Conservation (phyloP, 1,139 yeast genomes). For the Tardiomyces depauwii region DNA sequence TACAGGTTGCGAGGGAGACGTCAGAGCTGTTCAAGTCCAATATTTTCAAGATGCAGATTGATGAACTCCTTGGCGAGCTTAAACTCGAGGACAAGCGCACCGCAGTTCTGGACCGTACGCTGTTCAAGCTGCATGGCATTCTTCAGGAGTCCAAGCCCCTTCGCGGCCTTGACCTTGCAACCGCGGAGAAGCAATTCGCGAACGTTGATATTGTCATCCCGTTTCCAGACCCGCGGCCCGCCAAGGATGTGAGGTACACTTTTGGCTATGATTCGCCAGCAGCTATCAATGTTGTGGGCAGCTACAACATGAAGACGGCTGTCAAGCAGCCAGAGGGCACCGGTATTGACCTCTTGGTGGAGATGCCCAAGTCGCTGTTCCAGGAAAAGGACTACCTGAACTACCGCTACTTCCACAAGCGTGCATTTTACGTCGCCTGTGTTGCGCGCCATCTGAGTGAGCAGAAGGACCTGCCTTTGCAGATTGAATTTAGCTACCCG, state of each 20-base stretch:
- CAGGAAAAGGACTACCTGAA: slow-evolving; percentile 85
- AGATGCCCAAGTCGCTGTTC: slow-evolving; percentile 68
- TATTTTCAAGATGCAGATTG: slow-evolving; percentile 88
- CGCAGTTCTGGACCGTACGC: slow-evolving; percentile 57
- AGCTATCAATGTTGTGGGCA: slow-evolving; percentile 71
- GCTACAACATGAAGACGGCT: slow-evolving; percentile 80
- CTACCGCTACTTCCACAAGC: slow-evolving; percentile 79
- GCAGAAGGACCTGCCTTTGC: slow-evolving; percentile 4
- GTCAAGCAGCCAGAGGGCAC: slow-evolving; percentile 51
- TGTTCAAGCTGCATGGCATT: slow-evolving; percentile 64
- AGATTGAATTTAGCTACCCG: slow-evolving; percentile 10
- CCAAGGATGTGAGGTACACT: slow-evolving; percentile 50
- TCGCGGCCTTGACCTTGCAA: slow-evolving; percentile 38
- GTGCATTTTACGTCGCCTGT: slow-evolving; percentile 58
- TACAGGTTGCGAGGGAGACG: slow-evolving; percentile 85
- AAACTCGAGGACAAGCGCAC: slow-evolving; percentile 61
- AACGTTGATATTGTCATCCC: slow-evolving; percentile 54
- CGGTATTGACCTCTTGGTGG: slow-evolving; percentile 65
- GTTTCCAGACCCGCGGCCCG: slow-evolving; percentile 82
- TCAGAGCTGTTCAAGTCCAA: slow-evolving; percentile 90
- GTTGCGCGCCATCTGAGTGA: slow-evolving; percentile 12
- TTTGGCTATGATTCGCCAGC: slow-evolving; percentile 65
- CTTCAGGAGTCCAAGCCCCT: slow-evolving; percentile 52
- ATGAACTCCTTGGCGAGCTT: slow-evolving; percentile 74
- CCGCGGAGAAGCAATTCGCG: slow-evolving; percentile 34